phyloP scores from a whole-genome alignment of 1,139 yeast species.

The Debaryomyces sp. region DNA sequence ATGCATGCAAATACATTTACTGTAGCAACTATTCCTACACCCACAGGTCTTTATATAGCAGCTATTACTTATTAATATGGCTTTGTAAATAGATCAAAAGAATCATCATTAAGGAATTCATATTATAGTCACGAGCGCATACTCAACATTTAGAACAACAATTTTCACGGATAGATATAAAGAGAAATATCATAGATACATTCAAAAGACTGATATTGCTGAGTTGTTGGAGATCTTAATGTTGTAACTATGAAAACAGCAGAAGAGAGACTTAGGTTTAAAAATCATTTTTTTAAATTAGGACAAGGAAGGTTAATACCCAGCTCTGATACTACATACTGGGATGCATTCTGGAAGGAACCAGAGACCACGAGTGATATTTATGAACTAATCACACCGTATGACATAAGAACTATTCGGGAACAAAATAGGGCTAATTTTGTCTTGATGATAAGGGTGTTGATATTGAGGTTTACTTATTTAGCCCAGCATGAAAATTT shows the following conservation, averaged over 20 bases:
- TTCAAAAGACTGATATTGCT: not conserved
- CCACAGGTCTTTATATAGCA: not conserved
- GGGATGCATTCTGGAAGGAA: conserved; percentile 46
- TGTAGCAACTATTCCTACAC: not conserved
- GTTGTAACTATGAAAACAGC: conserved; percentile 60
- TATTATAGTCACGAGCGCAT: not conserved
- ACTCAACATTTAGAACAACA: not conserved
- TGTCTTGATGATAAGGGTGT: conserved; percentile 50
- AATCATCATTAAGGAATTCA: not conserved
- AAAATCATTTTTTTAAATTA: conserved; percentile 62
- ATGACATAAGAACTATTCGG: conserved; percentile 63
- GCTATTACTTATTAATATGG: not conserved
- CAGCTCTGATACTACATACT: conserved; percentile 46
- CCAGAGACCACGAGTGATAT: conserved; percentile 51
- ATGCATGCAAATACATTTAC: not conserved
- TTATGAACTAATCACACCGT: conserved; percentile 53
- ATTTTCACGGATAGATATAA: conserved; percentile 1
- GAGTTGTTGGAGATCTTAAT: not conserved
- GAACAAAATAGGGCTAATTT: conserved; percentile 61
- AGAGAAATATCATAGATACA: not conserved
- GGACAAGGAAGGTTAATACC: conserved; percentile 58
- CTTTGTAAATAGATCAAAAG: not conserved
- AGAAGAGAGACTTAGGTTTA: conserved; percentile 65
- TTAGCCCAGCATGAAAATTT: conserved; percentile 8
- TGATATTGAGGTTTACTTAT: conserved; percentile 35